Percentiles rank a stretch among this genome's conserved stretches.
These are phyloP conservation scores for Aciculosporium take DNA, from an alignment of 2,329 filamentous ascomycete species.

Conservation along the genomic window DNA sequence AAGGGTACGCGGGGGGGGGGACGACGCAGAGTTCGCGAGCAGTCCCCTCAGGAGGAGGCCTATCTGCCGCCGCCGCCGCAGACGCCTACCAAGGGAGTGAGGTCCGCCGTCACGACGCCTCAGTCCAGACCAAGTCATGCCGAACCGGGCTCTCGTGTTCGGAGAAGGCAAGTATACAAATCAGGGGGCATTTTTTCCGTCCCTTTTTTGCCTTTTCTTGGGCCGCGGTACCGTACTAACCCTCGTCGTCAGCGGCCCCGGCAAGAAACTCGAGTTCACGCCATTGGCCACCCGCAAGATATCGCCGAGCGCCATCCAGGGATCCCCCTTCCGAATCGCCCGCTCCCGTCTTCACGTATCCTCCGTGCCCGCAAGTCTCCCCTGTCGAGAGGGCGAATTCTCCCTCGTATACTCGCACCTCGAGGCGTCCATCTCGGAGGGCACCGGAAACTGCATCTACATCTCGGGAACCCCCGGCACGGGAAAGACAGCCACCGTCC, in stretches of 20 bases:
- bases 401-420: slow-evolving; percentile 84
- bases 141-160: slow-evolving; percentile 18
- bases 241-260: slow-evolving; percentile 23
- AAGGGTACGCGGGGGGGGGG: slow-evolving; percentile 41
- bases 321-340: slow-evolving; percentile 84
- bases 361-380: slow-evolving; percentile 75
- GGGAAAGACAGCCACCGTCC: slow-evolving; percentile 92
- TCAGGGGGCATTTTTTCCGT: neutral
- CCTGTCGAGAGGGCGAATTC: slow-evolving; percentile 87
- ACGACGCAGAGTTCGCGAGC: slow-evolving; percentile 17
- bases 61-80: slow-evolving; percentile 23
- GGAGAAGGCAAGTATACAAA: slow-evolving; percentile 14
- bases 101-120: slow-evolving; percentile 16
- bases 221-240: slow-evolving; percentile 27
- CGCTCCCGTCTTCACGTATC: slow-evolving; percentile 84
- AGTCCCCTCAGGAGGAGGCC: slow-evolving; percentile 17
- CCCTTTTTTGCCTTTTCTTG: neutral
- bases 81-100: slow-evolving; percentile 23
- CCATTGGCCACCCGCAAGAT: slow-evolving; percentile 81
- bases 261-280: slow-evolving; percentile 82
- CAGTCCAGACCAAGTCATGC: slow-evolving; percentile 16
- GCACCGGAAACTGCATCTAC: slow-evolving; percentile 91
- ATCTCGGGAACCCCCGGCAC: slow-evolving; percentile 98
- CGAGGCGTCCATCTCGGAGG: slow-evolving; percentile 85
- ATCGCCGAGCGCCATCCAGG: slow-evolving; percentile 57